Percentiles rank a stretch among this genome's conserved stretches.
These are phyloP conservation scores for Paralagenidium karlingii DNA, from an alignment of 352 stramenopile species.

Conservation along the genomic window DNA sequence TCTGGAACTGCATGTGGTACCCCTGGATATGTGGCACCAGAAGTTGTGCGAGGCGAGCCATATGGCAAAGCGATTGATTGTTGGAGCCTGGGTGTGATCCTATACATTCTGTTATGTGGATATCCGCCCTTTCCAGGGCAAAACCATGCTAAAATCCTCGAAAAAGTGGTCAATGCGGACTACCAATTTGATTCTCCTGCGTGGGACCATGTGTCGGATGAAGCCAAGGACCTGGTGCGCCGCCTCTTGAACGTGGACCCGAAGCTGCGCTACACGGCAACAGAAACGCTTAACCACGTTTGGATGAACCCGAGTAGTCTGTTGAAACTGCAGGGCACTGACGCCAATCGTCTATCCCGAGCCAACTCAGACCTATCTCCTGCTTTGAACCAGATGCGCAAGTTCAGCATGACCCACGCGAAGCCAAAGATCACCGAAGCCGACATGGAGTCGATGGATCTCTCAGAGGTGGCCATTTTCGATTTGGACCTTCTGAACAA, in stretches of 20 bases:
- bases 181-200: constrained; percentile 88
- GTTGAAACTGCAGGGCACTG: constrained; percentile 10
- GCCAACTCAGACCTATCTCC: constrained; percentile 46
- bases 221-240: constrained; percentile 93
- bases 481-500: too few relatives aligned
- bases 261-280: constrained; percentile 42
- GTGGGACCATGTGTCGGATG: constrained; percentile 90
- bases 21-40: constrained; percentile 87
- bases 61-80: constrained; percentile 89
- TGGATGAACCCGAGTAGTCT: constrained; percentile 52
- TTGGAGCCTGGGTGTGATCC: constrained; percentile 90
- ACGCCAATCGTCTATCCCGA: constrained; percentile 15
- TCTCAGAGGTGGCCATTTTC: too few relatives aligned
- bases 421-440: constrained; percentile 54
- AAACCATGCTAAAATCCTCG: constrained; percentile 57
- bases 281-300: constrained; percentile 51
- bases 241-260: constrained; percentile 87
- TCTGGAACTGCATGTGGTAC: constrained; percentile 69
- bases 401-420: constrained; percentile 52
- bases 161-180: constrained; percentile 59
- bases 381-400: constrained; percentile 61
- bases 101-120: constrained; percentile 91
- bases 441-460: too few relatives aligned
- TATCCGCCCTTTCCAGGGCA: constrained; percentile 79
- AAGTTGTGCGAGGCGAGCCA: constrained; percentile 80